A percentile compares a stretch with the other conserved stretches of the same genome.
Evolutionary conservation across 345 rosid species (phyloP).

Genomic region (Eucalyptus regnans): DNA sequence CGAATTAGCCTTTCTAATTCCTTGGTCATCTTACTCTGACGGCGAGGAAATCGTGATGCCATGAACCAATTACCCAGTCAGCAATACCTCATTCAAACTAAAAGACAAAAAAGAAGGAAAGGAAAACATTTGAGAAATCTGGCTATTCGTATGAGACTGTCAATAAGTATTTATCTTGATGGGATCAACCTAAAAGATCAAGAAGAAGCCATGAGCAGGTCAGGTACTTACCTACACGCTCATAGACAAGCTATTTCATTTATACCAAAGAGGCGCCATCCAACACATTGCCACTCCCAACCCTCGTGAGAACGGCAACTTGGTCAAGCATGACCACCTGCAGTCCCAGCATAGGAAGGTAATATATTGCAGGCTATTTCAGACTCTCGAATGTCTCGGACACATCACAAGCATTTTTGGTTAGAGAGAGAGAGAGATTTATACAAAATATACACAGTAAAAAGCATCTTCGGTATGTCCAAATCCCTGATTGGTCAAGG

Average conservation of each 20-base stretch:
- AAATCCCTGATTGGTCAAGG: neutral
- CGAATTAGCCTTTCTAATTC: neutral
- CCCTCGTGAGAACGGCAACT: neutral
- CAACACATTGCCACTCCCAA: neutral
- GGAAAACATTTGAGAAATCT: neutral
- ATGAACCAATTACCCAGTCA: neutral
- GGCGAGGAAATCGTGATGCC: neutral
- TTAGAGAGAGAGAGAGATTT: neutral
- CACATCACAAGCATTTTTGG: neutral
- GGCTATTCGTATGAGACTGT: neutral
- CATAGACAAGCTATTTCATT: neutral
- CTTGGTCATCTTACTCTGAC: neutral
- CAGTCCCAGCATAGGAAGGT: neutral
- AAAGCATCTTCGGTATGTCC: neutral
- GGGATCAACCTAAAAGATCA: neutral
- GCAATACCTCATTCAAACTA: neutral
- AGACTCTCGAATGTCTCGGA: neutral
- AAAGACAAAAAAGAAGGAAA: neutral
- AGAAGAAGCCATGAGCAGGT: neutral
- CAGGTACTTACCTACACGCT: neutral
- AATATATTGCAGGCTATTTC: neutral
- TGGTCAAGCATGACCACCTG: neutral
- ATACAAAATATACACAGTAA: neutral
- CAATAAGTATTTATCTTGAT: neutral
- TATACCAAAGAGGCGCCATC: neutral